Conservation (phyloP, 1,284 basidiomycete species). For the Ganoderma boninense region DNA sequence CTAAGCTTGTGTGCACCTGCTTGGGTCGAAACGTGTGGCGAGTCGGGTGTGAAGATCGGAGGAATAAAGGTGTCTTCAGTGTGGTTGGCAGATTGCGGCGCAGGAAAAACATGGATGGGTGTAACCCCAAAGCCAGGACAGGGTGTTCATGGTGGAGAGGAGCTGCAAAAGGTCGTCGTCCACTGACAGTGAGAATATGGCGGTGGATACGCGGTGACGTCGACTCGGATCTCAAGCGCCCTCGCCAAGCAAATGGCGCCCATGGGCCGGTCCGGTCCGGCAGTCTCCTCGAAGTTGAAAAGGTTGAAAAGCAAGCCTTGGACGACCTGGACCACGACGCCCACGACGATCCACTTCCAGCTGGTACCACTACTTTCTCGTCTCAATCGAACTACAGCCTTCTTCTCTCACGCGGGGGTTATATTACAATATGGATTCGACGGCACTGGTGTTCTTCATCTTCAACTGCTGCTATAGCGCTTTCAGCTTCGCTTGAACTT, state of each 20-base stretch:
- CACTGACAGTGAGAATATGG: too few relatives aligned
- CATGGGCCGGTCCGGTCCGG: too few relatives aligned
- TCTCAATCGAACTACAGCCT: too few relatives aligned
- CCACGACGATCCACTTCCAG: too few relatives aligned
- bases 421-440: not conserved
- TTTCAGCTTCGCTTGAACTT: not conserved
- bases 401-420: too few relatives aligned
- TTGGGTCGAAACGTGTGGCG: not conserved
- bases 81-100: not conserved
- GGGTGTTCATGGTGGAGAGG: not conserved
- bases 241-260: not conserved
- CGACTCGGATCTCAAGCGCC: not conserved
- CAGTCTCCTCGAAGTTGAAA: too few relatives aligned
- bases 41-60: not conserved
- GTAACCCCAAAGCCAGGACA: not conserved
- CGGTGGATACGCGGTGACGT: not conserved
- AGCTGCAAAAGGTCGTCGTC: not conserved
- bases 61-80: not conserved
- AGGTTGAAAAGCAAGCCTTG: too few relatives aligned
- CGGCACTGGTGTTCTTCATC: not conserved
- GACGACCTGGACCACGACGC: too few relatives aligned
- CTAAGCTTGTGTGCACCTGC: not conserved
- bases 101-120: not conserved
- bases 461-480: not conserved
- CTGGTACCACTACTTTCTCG: too few relatives aligned